Conservation (phyloP, 2,329 filamentous ascomycete genomes). For the Botrytis paeoniae region DNA sequence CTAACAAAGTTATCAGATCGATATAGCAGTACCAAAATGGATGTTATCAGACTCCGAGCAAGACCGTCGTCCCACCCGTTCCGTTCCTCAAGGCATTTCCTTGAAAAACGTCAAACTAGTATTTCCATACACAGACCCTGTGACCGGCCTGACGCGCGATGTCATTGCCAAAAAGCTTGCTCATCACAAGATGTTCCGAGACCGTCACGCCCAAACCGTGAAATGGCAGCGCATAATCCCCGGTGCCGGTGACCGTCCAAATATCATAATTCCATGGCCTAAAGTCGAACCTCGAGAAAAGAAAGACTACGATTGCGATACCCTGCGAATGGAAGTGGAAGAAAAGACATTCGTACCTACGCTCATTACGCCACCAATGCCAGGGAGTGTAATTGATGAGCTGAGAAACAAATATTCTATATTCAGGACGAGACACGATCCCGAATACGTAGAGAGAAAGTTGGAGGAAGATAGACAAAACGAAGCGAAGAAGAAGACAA, state of each 20-base stretch:
- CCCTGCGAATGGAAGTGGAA: constrained; percentile 72
- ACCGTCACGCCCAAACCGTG: constrained; percentile 49
- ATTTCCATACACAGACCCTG: constrained; percentile 65
- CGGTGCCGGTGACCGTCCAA: constrained; percentile 50
- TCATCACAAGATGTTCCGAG: constrained; percentile 48
- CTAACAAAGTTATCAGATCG: constrained; percentile 38
- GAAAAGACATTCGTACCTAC: constrained; percentile 74
- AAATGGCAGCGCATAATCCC: constrained; percentile 61
- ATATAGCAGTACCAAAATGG: constrained; percentile 43
- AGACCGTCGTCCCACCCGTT: constrained; percentile 42
- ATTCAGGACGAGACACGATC: constrained; percentile 77
- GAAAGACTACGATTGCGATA: constrained; percentile 64
- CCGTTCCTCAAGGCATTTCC: constrained; percentile 45
- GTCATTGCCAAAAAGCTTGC: constrained; percentile 72
- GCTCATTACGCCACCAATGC: constrained; percentile 75
- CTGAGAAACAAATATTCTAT: constrained; percentile 77
- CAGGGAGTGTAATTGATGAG: constrained; percentile 75
- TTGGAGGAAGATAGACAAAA: constrained; percentile 54
- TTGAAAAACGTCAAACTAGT: constrained; percentile 78
- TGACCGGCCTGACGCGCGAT: constrained; percentile 65
- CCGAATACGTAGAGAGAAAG: constrained; percentile 66
- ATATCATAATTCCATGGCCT: constrained; percentile 76
- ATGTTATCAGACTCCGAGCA: constrained; percentile 41
- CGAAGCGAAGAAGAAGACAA: constrained; percentile 35
- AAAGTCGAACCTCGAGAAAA: constrained; percentile 48